Percentiles rank a stretch among this genome's conserved stretches.
Conservation (phyloP, 2,329 filamentous ascomycete genomes). For the Curvularia sp. region DNA sequence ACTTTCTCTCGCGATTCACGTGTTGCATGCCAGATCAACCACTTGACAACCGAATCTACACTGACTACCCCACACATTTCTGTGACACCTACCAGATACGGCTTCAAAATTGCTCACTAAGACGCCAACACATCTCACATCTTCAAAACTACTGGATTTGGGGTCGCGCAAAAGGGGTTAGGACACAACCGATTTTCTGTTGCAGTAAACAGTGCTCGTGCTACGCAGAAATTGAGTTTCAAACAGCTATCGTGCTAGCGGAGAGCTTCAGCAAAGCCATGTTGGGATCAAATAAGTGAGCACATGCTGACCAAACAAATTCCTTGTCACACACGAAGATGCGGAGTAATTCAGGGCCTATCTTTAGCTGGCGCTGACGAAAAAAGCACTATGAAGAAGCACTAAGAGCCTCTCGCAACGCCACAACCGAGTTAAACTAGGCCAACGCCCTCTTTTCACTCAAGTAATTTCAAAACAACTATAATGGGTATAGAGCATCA, state of each 20-base stretch:
- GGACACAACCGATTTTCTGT: background rate
- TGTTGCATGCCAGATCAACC: background rate
- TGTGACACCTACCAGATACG: background rate
- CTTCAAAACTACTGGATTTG: background rate
- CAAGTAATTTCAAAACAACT: no score
- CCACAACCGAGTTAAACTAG: no score
- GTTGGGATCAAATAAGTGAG: background rate
- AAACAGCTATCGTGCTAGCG: background rate
- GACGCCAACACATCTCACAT: background rate
- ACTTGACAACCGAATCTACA: background rate
- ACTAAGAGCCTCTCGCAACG: no score
- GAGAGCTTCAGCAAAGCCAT: background rate
- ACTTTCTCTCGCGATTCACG: background rate
- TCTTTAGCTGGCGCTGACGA: no score
- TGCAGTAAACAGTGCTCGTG: background rate
- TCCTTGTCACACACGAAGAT: background rate
- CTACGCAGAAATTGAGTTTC: background rate
- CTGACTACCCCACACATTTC: background rate
- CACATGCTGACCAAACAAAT: background rate
- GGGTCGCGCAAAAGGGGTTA: background rate
- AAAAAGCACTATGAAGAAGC: no score
- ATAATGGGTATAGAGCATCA: no score
- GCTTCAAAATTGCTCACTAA: background rate
- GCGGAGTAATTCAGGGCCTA: background rate
- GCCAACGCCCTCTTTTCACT: no score